Conservation (phyloP, 78 protist species). For the Chrysochromulina tobinii region DNA sequence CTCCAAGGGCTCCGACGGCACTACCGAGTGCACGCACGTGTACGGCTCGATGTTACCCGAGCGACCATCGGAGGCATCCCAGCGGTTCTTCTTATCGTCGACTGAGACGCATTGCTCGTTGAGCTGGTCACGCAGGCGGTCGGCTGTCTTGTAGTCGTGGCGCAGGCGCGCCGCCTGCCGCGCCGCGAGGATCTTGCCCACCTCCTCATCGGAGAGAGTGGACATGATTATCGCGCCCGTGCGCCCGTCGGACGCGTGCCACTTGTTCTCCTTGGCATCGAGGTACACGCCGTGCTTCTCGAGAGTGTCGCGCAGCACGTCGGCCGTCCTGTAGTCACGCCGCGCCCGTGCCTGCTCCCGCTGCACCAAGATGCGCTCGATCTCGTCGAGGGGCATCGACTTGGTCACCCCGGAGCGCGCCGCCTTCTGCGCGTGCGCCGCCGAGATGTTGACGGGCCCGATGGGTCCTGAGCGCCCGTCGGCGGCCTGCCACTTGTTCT, state of each 20-base stretch:
- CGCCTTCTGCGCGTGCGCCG: conserved; percentile 15
- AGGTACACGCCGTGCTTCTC: conserved; percentile 11
- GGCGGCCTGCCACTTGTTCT: background rate
- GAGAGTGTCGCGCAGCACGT: background rate
- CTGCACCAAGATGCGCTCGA: background rate
- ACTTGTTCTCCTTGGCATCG: conserved; percentile 3
- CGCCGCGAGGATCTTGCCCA: background rate
- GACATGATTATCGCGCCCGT: conserved; percentile 1
- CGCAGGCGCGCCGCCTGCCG: background rate
- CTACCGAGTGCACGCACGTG: background rate
- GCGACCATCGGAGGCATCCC: conserved; percentile 18
- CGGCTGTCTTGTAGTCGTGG: background rate
- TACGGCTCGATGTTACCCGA: background rate
- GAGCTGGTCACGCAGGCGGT: background rate
- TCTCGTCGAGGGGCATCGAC: background rate
- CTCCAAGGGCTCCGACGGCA: no score
- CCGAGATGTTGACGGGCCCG: conserved; percentile 10
- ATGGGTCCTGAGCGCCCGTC: conserved; percentile 1
- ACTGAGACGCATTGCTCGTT: background rate
- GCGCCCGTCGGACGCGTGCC: background rate
- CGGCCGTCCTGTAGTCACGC: no score
- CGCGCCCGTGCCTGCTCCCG: conserved; percentile 20
- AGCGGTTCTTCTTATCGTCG: conserved; percentile 10
- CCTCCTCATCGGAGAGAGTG: background rate
- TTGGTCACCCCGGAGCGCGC: background rate